Percentiles rank a stretch among this genome's conserved stretches.
Evolutionary conservation across 2,329 filamentous ascomycete species (phyloP).

Genomic region (Camillea tinctor): DNA sequence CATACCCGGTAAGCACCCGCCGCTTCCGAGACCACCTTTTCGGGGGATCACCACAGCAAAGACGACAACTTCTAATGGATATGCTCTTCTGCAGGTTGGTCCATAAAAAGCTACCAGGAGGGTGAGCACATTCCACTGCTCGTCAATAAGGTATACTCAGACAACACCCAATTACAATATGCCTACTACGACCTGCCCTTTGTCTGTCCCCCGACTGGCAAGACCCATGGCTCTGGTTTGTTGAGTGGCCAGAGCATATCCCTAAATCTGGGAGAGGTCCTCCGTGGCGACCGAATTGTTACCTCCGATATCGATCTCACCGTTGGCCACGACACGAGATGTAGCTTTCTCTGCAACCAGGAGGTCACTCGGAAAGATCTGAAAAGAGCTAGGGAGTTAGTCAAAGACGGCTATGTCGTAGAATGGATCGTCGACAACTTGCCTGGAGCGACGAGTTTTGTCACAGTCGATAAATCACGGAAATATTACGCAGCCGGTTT

Average conservation of each 20-base stretch:
- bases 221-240: conserved; percentile 63
- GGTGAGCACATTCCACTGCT: conserved; percentile 79
- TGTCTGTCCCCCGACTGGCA: conserved; percentile 75
- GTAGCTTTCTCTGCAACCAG: conserved; percentile 69
- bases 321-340: conserved; percentile 74
- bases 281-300: conserved; percentile 82
- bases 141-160: conserved; percentile 89
- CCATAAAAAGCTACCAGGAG: conserved; percentile 75
- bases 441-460: conserved; percentile 83
- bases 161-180: conserved; percentile 87
- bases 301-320: conserved; percentile 79
- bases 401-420: conserved; percentile 77
- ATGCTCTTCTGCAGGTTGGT: conserved; percentile 59
- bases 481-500: conserved; percentile 92
- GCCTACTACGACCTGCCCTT: conserved; percentile 88
- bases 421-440: conserved; percentile 95
- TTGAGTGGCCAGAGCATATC: conserved; percentile 75
- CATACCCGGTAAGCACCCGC: conserved; percentile 66
- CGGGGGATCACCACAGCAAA: neutral
- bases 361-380: conserved; percentile 65
- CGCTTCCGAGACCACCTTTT: neutral
- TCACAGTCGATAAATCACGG: conserved; percentile 77
- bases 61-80: conserved; percentile 17
- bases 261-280: conserved; percentile 81
- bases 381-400: conserved; percentile 66